Evolutionary conservation across 2,329 filamentous ascomycete species (phyloP).

Genomic region (Microsporum ferrugineum): DNA sequence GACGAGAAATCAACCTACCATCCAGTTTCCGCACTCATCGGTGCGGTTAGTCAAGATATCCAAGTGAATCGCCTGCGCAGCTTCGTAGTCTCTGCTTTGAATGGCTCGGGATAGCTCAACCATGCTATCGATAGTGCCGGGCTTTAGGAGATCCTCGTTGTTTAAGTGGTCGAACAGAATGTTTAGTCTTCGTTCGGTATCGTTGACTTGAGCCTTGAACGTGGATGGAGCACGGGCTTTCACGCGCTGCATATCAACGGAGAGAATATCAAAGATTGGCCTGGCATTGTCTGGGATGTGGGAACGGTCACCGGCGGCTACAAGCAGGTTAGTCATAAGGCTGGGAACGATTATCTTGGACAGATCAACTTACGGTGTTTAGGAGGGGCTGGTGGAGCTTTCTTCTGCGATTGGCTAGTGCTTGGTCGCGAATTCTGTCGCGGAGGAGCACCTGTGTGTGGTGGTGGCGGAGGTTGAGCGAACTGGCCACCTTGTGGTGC

Average conservation of each 20-base stretch:
- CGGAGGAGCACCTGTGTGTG: constrained; percentile 24
- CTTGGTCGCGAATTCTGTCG: constrained; percentile 38
- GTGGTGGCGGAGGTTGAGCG: constrained; percentile 14
- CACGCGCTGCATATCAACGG: constrained; percentile 75
- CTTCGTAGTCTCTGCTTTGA: constrained; percentile 56
- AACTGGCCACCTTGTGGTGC: not conserved
- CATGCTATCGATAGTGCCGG: constrained; percentile 49
- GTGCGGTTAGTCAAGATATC: constrained; percentile 66
- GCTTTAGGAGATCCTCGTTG: constrained; percentile 79
- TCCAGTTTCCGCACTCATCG: constrained; percentile 75
- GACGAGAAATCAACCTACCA: constrained; percentile 47
- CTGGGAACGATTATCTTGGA: not conserved
- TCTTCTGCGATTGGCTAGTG: constrained; percentile 41
- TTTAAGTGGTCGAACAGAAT: constrained; percentile 96
- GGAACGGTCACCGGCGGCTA: constrained; percentile 65
- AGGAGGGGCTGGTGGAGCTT: constrained; percentile 41
- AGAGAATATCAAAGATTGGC: constrained; percentile 69
- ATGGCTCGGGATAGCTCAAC: constrained; percentile 49
- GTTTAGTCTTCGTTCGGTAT: constrained; percentile 84
- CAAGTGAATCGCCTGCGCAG: constrained; percentile 56
- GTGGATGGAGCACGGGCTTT: constrained; percentile 73
- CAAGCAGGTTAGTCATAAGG: constrained; percentile 12
- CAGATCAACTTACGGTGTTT: constrained; percentile 53
- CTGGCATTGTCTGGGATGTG: constrained; percentile 72
- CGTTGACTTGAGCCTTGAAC: constrained; percentile 79